Conservation (phyloP, 169 alveolate species). For the Babesia gibsoni region DNA sequence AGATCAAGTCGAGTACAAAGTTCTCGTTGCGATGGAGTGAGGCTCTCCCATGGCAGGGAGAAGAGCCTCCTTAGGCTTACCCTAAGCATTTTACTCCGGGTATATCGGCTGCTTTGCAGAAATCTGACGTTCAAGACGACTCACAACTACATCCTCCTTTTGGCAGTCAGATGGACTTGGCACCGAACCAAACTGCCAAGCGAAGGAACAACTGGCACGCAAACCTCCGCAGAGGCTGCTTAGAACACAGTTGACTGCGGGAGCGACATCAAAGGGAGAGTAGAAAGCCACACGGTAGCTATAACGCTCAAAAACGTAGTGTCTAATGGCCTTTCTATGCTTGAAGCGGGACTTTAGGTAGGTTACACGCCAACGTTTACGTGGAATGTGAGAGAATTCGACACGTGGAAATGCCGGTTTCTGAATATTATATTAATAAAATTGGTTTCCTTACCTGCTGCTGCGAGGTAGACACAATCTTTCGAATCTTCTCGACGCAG, state of each 20-base stretch:
- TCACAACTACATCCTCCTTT: conserved; percentile 9
- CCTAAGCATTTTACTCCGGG: conserved; percentile 4
- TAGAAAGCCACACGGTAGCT: conserved; percentile 61
- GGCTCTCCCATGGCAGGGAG: not conserved
- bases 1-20: not conserved
- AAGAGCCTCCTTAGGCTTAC: not conserved
- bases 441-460: conserved; percentile 30
- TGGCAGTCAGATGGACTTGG: not conserved
- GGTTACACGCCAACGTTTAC: conserved; percentile 74
- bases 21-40: conserved; percentile 30
- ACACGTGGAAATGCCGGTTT: conserved; percentile 17
- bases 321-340: conserved; percentile 75
- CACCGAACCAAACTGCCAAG: conserved; percentile 42
- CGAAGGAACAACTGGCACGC: conserved; percentile 51
- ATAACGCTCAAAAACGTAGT: conserved; percentile 75
- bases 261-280: conserved; percentile 54
- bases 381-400: conserved; percentile 47
- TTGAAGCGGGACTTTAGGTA: conserved; percentile 72
- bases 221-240: conserved; percentile 44
- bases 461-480: conserved; percentile 3
- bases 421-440: not conserved
- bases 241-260: conserved; percentile 26
- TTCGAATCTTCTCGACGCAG: conserved; percentile 23
- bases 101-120: not conserved
- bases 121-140: not conserved